Conservation (phyloP, 2,329 filamentous ascomycete genomes). For the Clonostachys solani region DNA sequence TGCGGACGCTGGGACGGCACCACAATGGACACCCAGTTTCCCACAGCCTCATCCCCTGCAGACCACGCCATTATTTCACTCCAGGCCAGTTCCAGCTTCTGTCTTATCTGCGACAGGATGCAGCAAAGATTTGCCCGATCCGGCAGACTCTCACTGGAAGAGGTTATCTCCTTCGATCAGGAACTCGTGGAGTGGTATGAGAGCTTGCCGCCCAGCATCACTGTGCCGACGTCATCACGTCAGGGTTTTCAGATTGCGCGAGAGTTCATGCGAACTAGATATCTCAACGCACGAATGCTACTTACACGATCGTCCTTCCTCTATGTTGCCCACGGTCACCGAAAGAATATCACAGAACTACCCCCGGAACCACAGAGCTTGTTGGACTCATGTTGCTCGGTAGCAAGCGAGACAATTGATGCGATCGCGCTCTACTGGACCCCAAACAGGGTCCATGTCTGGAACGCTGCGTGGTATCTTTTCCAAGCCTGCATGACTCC, state of each 20-base stretch:
- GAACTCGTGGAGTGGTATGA: constrained; percentile 19
- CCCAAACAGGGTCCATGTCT: constrained; percentile 21
- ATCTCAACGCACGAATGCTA: constrained; percentile 18
- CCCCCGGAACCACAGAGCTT: constrained; percentile 12
- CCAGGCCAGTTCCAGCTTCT: constrained; percentile 17
- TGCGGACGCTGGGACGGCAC: constrained; percentile 19
- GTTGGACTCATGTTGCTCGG: constrained; percentile 13
- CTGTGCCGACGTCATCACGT: constrained; percentile 12
- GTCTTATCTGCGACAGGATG: constrained; percentile 19
- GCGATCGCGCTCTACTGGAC: constrained; percentile 22
- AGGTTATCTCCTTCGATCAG: constrained; percentile 16
- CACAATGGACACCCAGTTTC: constrained; percentile 20
- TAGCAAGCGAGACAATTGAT: constrained; percentile 21
- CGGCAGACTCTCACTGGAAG: constrained; percentile 12
- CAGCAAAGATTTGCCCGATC: constrained; percentile 21
- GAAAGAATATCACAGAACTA: constrained; percentile 6
- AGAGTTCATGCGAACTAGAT: constrained; percentile 21
- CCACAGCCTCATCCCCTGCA: constrained; percentile 9
- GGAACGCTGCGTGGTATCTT: constrained; percentile 23
- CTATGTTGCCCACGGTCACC: constrained; percentile 13
- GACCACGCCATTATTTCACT: constrained; percentile 16
- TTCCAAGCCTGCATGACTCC: constrained; percentile 24
- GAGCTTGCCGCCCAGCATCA: constrained; percentile 11
- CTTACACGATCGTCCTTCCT: constrained; percentile 13
- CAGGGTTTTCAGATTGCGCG: constrained; percentile 15